Evolutionary conservation across 257 asterid genomes (phyloP).

Genomic region (Ophiorrhiza pumila): DNA sequence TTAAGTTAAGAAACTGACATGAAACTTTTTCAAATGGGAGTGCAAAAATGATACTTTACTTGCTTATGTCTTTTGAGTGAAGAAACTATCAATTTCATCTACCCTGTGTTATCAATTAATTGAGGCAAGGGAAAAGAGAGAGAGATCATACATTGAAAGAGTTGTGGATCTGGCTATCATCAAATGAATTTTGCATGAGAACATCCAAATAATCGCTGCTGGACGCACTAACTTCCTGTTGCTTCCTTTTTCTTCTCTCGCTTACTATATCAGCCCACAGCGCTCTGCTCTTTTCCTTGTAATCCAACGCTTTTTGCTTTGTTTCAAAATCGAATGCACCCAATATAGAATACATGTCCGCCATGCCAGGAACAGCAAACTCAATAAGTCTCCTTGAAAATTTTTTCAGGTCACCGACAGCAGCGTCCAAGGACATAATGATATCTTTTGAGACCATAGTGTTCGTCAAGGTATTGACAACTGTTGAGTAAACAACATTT

Average conservation of each 20-base stretch:
- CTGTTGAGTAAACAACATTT: not conserved
- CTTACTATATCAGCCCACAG: slow-evolving; percentile 1
- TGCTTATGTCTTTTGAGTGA: no score
- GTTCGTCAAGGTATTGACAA: not conserved
- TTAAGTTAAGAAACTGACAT: no score
- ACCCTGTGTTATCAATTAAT: no score
- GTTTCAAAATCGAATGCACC: not conserved
- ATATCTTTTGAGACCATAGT: slow-evolving; percentile 7
- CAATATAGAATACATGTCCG: not conserved
- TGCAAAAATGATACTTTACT: no score
- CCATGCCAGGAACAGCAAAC: not conserved
- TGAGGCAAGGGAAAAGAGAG: not conserved
- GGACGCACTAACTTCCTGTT: not conserved
- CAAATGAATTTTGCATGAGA: not conserved
- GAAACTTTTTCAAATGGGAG: no score
- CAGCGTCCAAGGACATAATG: not conserved
- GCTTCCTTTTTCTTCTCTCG: not conserved
- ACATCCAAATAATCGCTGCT: not conserved
- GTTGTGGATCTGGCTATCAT: slow-evolving; percentile 1
- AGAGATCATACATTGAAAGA: not conserved
- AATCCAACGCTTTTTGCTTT: not conserved
- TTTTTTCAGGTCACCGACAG: not conserved
- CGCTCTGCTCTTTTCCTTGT: not conserved
- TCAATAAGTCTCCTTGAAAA: not conserved
- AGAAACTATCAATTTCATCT: no score